Evolutionary conservation across 208 protist genomes (phyloP).

Genomic region (Leishmania turanica): DNA sequence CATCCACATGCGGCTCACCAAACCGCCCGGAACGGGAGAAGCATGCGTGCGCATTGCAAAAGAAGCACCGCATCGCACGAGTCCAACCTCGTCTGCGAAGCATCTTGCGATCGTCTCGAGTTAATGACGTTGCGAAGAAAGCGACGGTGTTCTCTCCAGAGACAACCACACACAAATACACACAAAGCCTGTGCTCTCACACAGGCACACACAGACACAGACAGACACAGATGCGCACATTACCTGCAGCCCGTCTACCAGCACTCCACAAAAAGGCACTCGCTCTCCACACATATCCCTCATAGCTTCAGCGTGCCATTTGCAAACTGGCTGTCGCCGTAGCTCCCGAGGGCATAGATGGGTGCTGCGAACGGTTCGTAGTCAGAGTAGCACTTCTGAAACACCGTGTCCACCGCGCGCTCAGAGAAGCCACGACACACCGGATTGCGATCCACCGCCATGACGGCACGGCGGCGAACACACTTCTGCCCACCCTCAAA

Average conservation of each 20-base stretch:
- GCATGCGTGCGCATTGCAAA: not conserved
- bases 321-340: conserved; percentile 62
- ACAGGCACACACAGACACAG: not conserved
- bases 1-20: not conserved
- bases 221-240: not conserved
- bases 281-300: not conserved
- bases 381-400: conserved; percentile 85
- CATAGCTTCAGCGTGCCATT: conserved; percentile 35
- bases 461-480: conserved; percentile 82
- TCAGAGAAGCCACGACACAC: conserved; percentile 85
- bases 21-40: too few species aligned
- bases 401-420: conserved; percentile 77
- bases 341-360: conserved; percentile 82
- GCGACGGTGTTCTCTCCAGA: not conserved
- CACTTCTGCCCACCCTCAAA: conserved; percentile 81
- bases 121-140: not conserved
- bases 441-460: conserved; percentile 88
- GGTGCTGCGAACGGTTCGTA: conserved; percentile 89
- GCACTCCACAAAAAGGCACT: not conserved
- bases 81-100: not conserved
- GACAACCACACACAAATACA: not conserved
- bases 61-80: not conserved
- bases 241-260: not conserved
- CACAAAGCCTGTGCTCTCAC: not conserved
- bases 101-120: not conserved